Percentiles rank a stretch among this genome's conserved stretches.
These are phyloP conservation scores for Paecilomyces niveus DNA, from an alignment of 2,329 filamentous ascomycete genomes.

Conservation along the genomic window DNA sequence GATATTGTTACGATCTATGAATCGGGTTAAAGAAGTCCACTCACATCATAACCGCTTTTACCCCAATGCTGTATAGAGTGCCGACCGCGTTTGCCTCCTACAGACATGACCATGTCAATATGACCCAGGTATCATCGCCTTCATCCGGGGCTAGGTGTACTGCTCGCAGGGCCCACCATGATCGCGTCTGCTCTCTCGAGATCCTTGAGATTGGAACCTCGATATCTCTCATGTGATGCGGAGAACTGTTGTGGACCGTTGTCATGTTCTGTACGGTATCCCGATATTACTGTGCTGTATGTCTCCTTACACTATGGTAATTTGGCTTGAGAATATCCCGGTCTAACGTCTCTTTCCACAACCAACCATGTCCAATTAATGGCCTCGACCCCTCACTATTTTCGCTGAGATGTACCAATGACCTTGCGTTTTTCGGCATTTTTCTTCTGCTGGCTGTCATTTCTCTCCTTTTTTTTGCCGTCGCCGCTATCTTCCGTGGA, in stretches of 20 bases:
- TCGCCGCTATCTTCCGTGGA: not conserved
- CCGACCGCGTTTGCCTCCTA: not conserved
- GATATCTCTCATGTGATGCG: not conserved
- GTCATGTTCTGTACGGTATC: conserved; percentile 1
- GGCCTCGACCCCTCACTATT: conserved; percentile 15
- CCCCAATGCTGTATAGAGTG: not conserved
- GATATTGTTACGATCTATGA: not conserved
- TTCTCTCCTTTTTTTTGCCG: conserved; percentile 5
- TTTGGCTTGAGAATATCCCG: conserved; percentile 14
- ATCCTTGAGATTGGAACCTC: not conserved
- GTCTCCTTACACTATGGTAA: not conserved
- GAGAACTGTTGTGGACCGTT: not conserved
- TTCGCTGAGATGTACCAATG: conserved; percentile 11
- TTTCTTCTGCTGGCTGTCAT: conserved; percentile 12
- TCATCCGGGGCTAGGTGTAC: not conserved
- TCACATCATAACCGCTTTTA: not conserved
- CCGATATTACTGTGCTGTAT: not conserved
- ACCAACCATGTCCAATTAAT: conserved; percentile 20
- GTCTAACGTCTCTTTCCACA: conserved; percentile 18
- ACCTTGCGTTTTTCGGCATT: conserved; percentile 7
- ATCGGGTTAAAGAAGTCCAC: not conserved
- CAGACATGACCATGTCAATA: not conserved
- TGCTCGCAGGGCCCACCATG: not conserved
- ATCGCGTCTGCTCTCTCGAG: not conserved
- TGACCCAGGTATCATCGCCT: not conserved